Evolutionary conservation across 2,329 filamentous ascomycete species (phyloP).

Genomic region (Colletotrichum melonis): DNA sequence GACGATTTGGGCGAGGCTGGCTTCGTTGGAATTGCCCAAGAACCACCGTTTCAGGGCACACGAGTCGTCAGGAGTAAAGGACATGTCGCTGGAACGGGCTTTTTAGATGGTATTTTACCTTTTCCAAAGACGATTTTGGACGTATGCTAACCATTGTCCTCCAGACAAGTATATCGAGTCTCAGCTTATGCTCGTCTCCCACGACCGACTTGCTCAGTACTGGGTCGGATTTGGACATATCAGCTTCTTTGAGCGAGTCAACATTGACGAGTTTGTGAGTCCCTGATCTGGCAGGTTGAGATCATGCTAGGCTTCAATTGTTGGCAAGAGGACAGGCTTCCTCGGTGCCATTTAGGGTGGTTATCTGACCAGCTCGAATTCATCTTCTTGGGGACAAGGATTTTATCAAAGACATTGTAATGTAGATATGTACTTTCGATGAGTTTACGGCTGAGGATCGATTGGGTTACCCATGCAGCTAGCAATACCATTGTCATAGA

Average conservation of each 20-base stretch:
- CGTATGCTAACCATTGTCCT: neutral
- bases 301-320: neutral
- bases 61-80: constrained; percentile 79
- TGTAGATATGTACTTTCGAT: neutral
- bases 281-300: constrained; percentile 34
- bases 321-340: neutral
- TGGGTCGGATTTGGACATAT: constrained; percentile 76
- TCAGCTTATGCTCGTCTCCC: constrained; percentile 82
- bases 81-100: constrained; percentile 81
- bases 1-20: constrained; percentile 79
- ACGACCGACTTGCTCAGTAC: constrained; percentile 82
- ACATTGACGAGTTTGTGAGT: constrained; percentile 64
- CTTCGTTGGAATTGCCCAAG: constrained; percentile 71
- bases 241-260: constrained; percentile 69
- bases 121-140: neutral
- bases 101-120: constrained; percentile 71
- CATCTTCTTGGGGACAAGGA: neutral
- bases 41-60: constrained; percentile 78
- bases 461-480: neutral
- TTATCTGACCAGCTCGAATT: neutral
- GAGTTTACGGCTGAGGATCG: neutral
- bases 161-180: constrained; percentile 80
- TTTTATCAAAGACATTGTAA: neutral
- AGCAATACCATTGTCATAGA: neutral
- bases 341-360: neutral